Base-by-base conservation (phyloP, 495 filamentous ascomycete species). In the Mytilinidion resinicola region DNA sequence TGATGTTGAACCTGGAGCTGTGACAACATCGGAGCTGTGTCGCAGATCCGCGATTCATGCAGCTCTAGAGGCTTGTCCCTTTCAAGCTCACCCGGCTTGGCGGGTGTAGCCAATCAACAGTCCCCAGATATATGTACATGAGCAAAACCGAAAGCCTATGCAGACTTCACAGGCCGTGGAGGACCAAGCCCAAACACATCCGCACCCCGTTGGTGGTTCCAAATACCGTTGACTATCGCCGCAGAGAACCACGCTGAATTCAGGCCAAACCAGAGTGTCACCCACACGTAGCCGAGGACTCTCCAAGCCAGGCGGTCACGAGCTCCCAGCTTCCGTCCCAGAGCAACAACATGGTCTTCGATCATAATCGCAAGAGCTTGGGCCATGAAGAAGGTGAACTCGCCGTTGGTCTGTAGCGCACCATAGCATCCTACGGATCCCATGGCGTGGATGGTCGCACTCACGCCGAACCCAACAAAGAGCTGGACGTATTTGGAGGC, bases 401-500 rank as follows among this genome's bases (percentile, higher is more conserved):
- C 33, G 20, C n/a, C 36, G 25, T 56, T 35, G 25, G 36, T 39
- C 59, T 44, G 25, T 30, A 30, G 25, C 25, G 25, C 2, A 3
- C 25, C 25, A 30, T 30, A 6, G 3, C 25, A 30, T 30, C 25
- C 25, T 30, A 30, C 6, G 25, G 25, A 30, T 30, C 25, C 43
- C 8, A 43, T 46, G 4, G 15, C 52, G 35, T 61, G 59, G 3
- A 52, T 51, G 12, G 43, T 14, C 10, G 39, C 46, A 41, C 59
- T 61, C 14, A 56, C 21, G 20, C 35, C 20, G 46, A 61, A 61
- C 1, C 42, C 37, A 12, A 56, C 21, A 38, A 56, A 61, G 12
- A 61, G 59, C 44, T 61, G 59, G 0, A 61, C 19, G 17, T 61
- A 56, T 46, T 61, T 61, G 1, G 59, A 61, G 8, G 59, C 44